Conservation (phyloP, 1,139 yeast species). For the Yamadazyma sp. region DNA sequence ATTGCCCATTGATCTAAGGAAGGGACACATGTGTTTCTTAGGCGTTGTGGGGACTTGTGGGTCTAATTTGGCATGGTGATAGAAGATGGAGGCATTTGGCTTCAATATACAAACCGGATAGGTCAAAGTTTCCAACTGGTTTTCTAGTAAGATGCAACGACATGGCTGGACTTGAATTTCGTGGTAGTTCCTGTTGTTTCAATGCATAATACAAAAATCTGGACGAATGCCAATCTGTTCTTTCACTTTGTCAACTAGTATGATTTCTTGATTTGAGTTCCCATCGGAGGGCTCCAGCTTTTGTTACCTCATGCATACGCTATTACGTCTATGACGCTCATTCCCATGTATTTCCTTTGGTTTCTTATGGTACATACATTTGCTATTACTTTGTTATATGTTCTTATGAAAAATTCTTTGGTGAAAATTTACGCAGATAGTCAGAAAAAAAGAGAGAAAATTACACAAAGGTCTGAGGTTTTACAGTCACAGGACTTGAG, state of each 20-base stretch:
- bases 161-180: no score
- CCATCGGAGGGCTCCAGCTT: no score
- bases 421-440: constrained; percentile 9
- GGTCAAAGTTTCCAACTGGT: no score
- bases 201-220: background rate
- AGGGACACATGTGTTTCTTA: background rate
- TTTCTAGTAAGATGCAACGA: no score
- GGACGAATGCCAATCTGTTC: background rate
- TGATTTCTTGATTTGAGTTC: background rate
- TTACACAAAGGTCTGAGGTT: constrained; percentile 11
- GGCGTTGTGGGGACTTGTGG: background rate
- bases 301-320: no score
- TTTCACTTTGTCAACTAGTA: background rate
- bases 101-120: no score
- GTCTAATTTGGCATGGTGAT: background rate
- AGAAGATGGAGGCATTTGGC: no score
- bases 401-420: constrained; percentile 11
- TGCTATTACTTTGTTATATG: constrained; percentile 13
- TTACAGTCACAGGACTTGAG: constrained; percentile 7
- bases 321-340: no score
- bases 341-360: background rate
- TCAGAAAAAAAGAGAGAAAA: constrained; percentile 6
- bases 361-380: constrained; percentile 14
- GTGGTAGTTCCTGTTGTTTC: no score
- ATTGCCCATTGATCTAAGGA: background rate